phyloP scores from a whole-genome alignment of 2,329 filamentous ascomycete genomes.

The Fusarium acutatum region DNA sequence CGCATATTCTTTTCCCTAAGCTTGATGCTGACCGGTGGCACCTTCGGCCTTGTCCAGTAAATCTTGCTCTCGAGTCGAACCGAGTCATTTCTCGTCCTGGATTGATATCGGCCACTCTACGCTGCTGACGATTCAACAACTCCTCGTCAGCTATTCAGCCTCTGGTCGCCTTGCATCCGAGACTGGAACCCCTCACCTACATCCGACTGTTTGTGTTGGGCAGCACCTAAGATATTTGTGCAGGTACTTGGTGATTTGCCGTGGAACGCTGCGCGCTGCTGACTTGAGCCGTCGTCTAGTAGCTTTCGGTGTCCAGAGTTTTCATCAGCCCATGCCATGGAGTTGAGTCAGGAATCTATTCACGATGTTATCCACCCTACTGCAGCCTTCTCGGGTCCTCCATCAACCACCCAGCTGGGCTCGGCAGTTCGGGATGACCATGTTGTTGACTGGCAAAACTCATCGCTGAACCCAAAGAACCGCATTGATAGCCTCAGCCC shows the following conservation, averaged over 20 bases:
- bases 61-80: neutral
- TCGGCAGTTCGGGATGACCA: neutral
- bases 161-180: conserved; percentile 28
- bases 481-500: conserved; percentile 64
- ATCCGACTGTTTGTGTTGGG: conserved; percentile 13
- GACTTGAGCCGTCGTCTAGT: conserved; percentile 4
- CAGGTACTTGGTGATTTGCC: conserved; percentile 30
- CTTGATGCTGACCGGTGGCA: conserved; percentile 12
- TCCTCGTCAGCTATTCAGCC: conserved; percentile 1
- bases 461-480: conserved; percentile 67
- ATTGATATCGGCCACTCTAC: conserved; percentile 11
- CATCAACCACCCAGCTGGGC: neutral
- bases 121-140: conserved; percentile 15
- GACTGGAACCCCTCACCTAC: conserved; percentile 27
- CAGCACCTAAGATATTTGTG: conserved; percentile 33
- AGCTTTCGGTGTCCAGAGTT: conserved; percentile 2
- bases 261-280: conserved; percentile 24
- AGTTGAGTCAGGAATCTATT: conserved; percentile 61
- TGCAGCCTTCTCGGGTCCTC: conserved; percentile 55
- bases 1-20: neutral
- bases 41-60: neutral
- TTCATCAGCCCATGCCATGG: conserved; percentile 52
- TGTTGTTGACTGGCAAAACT: conserved; percentile 53
- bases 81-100: neutral
- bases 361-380: conserved; percentile 67